Conservation (phyloP, 345 rosid species). For the Rhodamnia rubescens region DNA sequence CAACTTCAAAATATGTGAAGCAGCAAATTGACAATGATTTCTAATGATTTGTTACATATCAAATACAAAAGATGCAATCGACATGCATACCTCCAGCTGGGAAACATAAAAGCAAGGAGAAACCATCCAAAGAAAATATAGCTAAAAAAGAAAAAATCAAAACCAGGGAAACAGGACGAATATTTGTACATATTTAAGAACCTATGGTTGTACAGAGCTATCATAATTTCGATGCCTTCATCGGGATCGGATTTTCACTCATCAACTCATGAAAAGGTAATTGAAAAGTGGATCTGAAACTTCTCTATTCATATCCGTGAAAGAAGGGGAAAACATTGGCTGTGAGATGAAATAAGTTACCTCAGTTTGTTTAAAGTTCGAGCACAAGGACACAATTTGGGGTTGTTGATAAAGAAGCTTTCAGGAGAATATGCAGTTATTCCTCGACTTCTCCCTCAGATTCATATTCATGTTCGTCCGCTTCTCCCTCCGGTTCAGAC, state of each 20-base stretch:
- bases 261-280: background rate
- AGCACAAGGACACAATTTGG: background rate
- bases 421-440: background rate
- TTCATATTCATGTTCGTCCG: background rate
- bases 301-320: background rate
- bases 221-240: background rate
- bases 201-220: background rate
- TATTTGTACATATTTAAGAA: no score
- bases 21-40: background rate
- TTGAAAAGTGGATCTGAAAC: background rate
- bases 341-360: background rate
- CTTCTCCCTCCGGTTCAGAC: no score
- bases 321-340: background rate
- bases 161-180: no score
- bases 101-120: background rate
- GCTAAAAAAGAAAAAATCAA: no score
- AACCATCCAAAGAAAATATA: background rate
- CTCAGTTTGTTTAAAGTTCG: background rate
- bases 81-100: background rate
- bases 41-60: no score
- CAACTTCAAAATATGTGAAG: background rate
- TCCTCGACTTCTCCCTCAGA: background rate
- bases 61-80: background rate
- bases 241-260: no score
- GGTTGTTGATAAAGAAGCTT: background rate